phyloP scores from a whole-genome alignment of 768 basidiomycete genomes.

The Russula foetens region DNA sequence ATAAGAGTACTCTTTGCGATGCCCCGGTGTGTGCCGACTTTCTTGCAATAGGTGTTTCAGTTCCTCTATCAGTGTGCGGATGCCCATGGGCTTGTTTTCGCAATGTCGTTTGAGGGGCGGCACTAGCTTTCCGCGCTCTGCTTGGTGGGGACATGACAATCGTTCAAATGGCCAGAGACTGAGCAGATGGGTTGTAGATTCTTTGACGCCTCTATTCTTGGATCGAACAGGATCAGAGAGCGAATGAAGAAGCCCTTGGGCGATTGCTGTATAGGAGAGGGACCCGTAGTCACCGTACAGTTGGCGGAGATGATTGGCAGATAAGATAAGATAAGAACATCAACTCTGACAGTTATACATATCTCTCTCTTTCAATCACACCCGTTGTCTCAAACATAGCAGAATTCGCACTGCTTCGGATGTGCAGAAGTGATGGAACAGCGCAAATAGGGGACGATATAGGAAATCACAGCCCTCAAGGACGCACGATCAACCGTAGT shows the following conservation, averaged over 20 bases:
- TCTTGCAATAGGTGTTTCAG: neutral
- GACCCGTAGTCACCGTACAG: too few species aligned
- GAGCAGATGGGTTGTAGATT: neutral
- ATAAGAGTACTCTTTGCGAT: neutral
- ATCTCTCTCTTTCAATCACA: too few species aligned
- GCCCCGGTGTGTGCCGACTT: neutral
- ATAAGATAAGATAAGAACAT: neutral
- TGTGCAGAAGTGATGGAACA: neutral
- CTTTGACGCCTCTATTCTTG: too few species aligned
- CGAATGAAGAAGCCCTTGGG: too few species aligned
- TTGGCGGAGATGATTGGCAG: too few species aligned
- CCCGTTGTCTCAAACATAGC: too few species aligned
- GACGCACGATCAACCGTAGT: conserved; percentile 26
- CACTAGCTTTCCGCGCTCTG: conserved; percentile 3
- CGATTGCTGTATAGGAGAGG: too few species aligned
- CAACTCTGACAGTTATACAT: neutral
- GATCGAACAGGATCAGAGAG: too few species aligned
- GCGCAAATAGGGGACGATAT: neutral
- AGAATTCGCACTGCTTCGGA: too few species aligned
- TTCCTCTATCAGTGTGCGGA: neutral
- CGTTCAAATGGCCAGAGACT: too few species aligned
- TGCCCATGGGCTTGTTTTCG: neutral
- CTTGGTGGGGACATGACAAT: neutral
- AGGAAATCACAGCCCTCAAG: neutral
- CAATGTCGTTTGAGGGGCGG: neutral